Evolutionary conservation across 345 rosid genomes (phyloP), one percentile per base, ranked within the genome.

Genomic region (Conringia planisiliqua): DNA sequence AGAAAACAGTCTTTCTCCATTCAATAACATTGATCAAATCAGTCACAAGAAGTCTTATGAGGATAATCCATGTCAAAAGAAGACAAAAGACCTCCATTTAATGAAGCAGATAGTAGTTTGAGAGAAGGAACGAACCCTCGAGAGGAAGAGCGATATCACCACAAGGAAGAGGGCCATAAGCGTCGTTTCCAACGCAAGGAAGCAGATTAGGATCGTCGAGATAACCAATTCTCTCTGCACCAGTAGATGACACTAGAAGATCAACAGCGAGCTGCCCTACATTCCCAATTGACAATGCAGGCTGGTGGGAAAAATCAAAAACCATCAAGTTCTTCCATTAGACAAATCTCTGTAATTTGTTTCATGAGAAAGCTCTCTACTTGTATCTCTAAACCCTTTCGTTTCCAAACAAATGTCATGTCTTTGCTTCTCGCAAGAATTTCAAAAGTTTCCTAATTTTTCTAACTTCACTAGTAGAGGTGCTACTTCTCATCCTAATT

Each of bases 201-300:
- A 95, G 92, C 67, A 89, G 79, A 77, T 76, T 70, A 1, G 82
- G 89, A 68, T 90, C 96, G 60, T 95, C 96, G 27, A 95, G 82
- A 80, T 85, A 90, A 38, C 97, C 94, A 52, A 89, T 65, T 74
- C 87, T 85, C 76, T 87, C 89, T 0, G 92, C 99, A 54, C 66
- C 78, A 17, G 72, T 83, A 1, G 96, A 85, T 9, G 97, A 87
- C n/a, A 95, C 87, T 72, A 95, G 67, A 42, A 92, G 82, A 86
- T 95, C 99, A 71, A 87, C 85, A 1, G 96, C 97, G 7, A 95
- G 83, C 81, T 95, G 96, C 43, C 97, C 98, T 46, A 90, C 98
- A 72, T 92, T 95, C 68, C 99, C 97, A 38, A 89, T 86, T 43
- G 96, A 95, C 61, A 95, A 68, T 26, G 97, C 98, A 35, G 98